These are phyloP conservation scores for Gossypium gossypioides DNA, from an alignment of 441 rosid genomes.

Conservation along the genomic window DNA sequence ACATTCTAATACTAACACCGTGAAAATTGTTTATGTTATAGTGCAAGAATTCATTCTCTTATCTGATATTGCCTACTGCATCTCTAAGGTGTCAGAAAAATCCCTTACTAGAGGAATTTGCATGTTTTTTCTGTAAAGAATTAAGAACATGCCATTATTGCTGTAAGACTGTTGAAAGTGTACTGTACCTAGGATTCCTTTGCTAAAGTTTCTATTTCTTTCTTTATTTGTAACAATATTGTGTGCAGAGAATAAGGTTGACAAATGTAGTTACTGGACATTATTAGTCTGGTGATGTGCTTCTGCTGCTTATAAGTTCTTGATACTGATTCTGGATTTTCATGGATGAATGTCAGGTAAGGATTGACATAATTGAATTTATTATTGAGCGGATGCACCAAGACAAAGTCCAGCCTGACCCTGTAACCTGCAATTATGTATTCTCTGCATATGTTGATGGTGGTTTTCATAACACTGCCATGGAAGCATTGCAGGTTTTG, in stretches of 20 bases:
- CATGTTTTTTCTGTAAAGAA: neutral
- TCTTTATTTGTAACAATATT: neutral
- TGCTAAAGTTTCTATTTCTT: neutral
- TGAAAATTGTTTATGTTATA: neutral
- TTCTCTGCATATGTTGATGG: slow-evolving; percentile 39
- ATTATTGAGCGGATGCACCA: slow-evolving; percentile 51
- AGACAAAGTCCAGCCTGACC: slow-evolving; percentile 53
- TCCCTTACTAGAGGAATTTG: neutral
- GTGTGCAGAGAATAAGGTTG: neutral
- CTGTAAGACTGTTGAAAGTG: neutral
- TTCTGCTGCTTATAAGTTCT: neutral
- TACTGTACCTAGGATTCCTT: neutral
- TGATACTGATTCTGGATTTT: neutral
- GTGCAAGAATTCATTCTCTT: neutral
- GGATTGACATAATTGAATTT: slow-evolving; percentile 59
- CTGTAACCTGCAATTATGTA: slow-evolving; percentile 55
- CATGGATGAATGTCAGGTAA: slow-evolving; percentile 29
- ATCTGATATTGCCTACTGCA: neutral
- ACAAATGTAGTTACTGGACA: neutral
- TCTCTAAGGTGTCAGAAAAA: neutral
- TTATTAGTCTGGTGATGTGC: neutral
- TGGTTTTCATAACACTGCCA: slow-evolving; percentile 40
- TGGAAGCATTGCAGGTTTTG: slow-evolving; percentile 70
- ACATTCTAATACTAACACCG: neutral
- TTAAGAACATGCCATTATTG: neutral